Conservation (phyloP, 1,139 yeast genomes). For the Zygosaccharomyces pseudobailii region DNA sequence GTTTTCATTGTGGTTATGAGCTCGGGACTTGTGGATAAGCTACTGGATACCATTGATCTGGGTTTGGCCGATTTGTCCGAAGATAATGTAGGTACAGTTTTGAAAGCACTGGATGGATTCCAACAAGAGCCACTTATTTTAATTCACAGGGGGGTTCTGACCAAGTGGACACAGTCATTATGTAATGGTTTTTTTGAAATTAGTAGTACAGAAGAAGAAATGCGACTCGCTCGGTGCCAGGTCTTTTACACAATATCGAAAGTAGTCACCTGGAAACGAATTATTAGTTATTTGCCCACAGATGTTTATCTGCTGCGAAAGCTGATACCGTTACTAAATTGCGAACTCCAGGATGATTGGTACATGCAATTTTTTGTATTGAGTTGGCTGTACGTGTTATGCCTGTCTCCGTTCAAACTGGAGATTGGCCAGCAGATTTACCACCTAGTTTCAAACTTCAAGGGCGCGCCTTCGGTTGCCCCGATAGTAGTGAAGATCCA, state of each 20-base stretch:
- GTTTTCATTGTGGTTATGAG: slow-evolving; percentile 3
- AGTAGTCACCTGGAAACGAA: slow-evolving; percentile 59
- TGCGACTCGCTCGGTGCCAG: slow-evolving; percentile 21
- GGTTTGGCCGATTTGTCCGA: slow-evolving; percentile 6
- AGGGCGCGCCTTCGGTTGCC: slow-evolving; percentile 45
- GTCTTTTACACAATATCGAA: slow-evolving; percentile 57
- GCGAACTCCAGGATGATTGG: slow-evolving; percentile 39
- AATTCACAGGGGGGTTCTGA: slow-evolving; percentile 37
- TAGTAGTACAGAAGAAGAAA: background rate
- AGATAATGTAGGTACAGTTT: slow-evolving; percentile 8
- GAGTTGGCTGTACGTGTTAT: slow-evolving; percentile 70
- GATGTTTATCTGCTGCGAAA: slow-evolving; percentile 48
- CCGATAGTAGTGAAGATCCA: slow-evolving; percentile 29
- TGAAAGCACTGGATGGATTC: slow-evolving; percentile 40
- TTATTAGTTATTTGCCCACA: slow-evolving; percentile 54
- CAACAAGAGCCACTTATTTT: slow-evolving; percentile 54
- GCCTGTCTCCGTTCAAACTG: slow-evolving; percentile 67
- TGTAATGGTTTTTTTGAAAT: slow-evolving; percentile 32
- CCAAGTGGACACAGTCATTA: slow-evolving; percentile 35
- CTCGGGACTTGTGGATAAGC: slow-evolving; percentile 7
- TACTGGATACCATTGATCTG: slow-evolving; percentile 7
- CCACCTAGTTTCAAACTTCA: slow-evolving; percentile 35
- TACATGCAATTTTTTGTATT: slow-evolving; percentile 52
- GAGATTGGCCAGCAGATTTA: slow-evolving; percentile 40
- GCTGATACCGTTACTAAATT: slow-evolving; percentile 30